Base-by-base conservation (phyloP, 139 green algal genomes). In the Chlamydomonas incerta region DNA sequence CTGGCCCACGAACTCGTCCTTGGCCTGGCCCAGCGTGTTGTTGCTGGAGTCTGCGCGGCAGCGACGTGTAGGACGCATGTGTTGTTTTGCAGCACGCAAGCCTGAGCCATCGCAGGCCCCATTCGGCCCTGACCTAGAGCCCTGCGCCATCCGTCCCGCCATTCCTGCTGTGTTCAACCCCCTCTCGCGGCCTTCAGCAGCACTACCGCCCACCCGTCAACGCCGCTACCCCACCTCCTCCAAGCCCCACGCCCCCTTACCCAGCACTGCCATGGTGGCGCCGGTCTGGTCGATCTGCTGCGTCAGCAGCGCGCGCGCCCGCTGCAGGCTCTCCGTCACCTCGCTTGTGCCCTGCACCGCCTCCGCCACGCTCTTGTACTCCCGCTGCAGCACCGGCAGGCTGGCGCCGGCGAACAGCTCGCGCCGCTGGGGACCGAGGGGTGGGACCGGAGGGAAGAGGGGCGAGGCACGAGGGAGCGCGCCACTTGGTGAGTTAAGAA, bases 261-360 rank as follows among this genome's bases (percentile, higher is more conserved):
- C 93, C 80, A 96, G 92, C 20, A 95, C 91, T 0, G 91, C 94
- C 80, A 97, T 89, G 58, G 90, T 96, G 37, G 91, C 93, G 4
- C 77, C 76, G 0, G 91, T 95, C 74, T 96, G 93, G 58, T 96
- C 90, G 79, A 98, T 75, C 85, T 96, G 90, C 87, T 95, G 89
- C 29, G 77, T 29, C 85, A 96, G 85, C 50, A 94, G 69, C 82
- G 94, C 90, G 14, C 88, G 90, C 0, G 94, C 95, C 33, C 95
- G 90, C 74, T 91, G 80, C 85, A 98, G 87, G 83, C 90, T 92
- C 33, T 90, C 88, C 14, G 95, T 98, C 31, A 95, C 90, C 63
- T 92, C 88, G 72, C 94, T 74, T 0, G 91, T 85, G 8, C 88
- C 86, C 21, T 79, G 41, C 34, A 95, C 76, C 21, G 89, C 46